Conservation (phyloP, 345 rosid genomes). For the Sisymbrium irio region DNA sequence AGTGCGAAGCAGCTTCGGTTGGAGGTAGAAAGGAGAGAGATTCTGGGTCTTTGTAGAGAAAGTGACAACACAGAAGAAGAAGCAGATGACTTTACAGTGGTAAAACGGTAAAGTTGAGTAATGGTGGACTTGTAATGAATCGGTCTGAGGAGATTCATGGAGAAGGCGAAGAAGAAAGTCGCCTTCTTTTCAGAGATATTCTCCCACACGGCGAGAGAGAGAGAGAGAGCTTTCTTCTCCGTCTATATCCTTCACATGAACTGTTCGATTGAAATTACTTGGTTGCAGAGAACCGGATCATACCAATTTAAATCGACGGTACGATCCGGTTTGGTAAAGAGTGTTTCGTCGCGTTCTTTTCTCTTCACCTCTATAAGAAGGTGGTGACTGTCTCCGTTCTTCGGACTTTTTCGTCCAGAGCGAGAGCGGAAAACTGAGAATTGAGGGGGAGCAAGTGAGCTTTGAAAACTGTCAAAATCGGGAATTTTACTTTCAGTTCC, state of each 20-base stretch:
- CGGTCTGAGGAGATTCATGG: conserved; percentile 52
- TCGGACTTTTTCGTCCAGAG: conserved; percentile 17
- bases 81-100: conserved; percentile 14
- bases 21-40: conserved; percentile 30
- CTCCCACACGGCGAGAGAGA: background rate
- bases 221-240: conserved; percentile 1
- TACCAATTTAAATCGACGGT: conserved; percentile 11
- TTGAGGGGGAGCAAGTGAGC: background rate
- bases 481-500: background rate
- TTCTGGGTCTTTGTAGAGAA: conserved; percentile 14
- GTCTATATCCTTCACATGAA: background rate
- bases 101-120: conserved; percentile 25
- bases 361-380: conserved; percentile 20
- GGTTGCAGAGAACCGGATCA: background rate
- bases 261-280: background rate
- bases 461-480: background rate
- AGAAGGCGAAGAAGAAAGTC: conserved; percentile 11
- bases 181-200: background rate
- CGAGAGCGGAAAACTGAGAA: conserved; percentile 29
- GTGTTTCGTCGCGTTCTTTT: conserved; percentile 6
- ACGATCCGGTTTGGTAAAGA: conserved; percentile 22
- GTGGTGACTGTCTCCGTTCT: background rate
- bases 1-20: conserved; percentile 38
- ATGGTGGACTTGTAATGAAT: conserved; percentile 33
- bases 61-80: background rate